Conservation (phyloP, 1,139 yeast species). For the Meyerozyma athensensis region DNA sequence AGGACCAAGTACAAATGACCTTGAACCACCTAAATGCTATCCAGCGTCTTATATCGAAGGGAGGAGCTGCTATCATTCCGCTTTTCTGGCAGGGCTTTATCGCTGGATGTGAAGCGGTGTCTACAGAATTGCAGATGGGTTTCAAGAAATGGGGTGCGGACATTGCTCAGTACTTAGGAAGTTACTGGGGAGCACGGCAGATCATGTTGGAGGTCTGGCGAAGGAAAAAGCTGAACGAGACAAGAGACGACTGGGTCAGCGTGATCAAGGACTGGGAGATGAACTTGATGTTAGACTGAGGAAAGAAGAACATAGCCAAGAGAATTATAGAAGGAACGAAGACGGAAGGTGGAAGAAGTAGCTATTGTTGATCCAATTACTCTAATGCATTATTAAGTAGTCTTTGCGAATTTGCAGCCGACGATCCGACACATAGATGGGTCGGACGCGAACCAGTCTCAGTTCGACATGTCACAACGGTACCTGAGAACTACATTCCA, state of each 20-base stretch:
- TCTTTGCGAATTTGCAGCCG: no score
- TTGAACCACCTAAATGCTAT: constrained; percentile 62
- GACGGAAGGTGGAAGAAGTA: neutral
- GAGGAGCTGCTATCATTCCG: constrained; percentile 62
- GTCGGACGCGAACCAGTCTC: no score
- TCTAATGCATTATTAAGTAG: no score
- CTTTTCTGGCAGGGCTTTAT: constrained; percentile 87
- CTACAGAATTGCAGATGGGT: constrained; percentile 54
- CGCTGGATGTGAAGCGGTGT: constrained; percentile 79
- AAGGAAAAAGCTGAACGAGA: constrained; percentile 55
- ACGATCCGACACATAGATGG: no score
- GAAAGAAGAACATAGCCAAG: neutral
- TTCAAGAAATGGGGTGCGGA: constrained; percentile 81
- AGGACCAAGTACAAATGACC: constrained; percentile 57
- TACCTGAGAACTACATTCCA: no score
- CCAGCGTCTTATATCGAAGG: constrained; percentile 50
- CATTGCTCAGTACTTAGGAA: constrained; percentile 69
- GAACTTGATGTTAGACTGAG: constrained; percentile 65
- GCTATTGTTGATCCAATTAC: no score
- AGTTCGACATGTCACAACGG: no score
- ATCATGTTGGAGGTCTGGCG: constrained; percentile 88
- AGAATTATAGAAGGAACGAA: neutral
- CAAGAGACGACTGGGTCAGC: constrained; percentile 70
- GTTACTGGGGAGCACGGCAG: constrained; percentile 82
- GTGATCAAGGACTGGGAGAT: constrained; percentile 82